Base-by-base conservation (phyloP, 2,329 filamentous ascomycete species). In the Aspergillus fumigatiaffinis region DNA sequence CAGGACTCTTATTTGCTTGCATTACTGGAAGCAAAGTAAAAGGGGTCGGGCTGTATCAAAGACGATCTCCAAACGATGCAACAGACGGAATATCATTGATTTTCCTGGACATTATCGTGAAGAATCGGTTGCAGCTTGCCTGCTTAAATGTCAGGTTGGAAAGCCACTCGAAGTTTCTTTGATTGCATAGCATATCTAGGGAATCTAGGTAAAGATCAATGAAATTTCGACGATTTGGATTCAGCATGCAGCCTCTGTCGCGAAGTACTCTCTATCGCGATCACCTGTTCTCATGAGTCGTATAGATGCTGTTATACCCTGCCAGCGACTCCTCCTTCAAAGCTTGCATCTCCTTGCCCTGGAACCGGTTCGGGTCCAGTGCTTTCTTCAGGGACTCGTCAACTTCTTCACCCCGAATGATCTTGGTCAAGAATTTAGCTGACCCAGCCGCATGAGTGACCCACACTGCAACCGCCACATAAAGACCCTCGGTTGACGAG, bases 381-480 rank as follows among this genome's bases (percentile, higher is more conserved):
- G 62, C 61, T 29, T 58, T 55, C 53, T 49, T 61, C 38, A 63
- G 35, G 28, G 9, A 38, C 38, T 56, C 57, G 51, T 66, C 64
- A 28, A 69, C 60, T 4, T 51, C 50, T 21, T 66, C 54, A 10
- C 60, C 61, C 46, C 56, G 55, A 17, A 60, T 53, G 46, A 57
- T 59, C 23, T 48, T 51, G 20, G 55, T 49, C 47, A 65, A 44
- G 20, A 74, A 57, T 29, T 64, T 68, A 17, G 69, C 71, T 5
- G 63, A 62, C 1, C 71, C 71, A 47, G 71, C 71, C 28, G 70
- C 72, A 59, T 71, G 69, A 0, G 72, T 73, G 35, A 74, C 66
- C 72, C 72, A 74, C 20, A 74, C 70, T 1, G 69, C 71, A 4
- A 69, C 70, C 5, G 68, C 68, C 20, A 74, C 56, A 55, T 67